phyloP scores from a whole-genome alignment of 2,329 filamentous ascomycete species.

The Lachnellula cervina region DNA sequence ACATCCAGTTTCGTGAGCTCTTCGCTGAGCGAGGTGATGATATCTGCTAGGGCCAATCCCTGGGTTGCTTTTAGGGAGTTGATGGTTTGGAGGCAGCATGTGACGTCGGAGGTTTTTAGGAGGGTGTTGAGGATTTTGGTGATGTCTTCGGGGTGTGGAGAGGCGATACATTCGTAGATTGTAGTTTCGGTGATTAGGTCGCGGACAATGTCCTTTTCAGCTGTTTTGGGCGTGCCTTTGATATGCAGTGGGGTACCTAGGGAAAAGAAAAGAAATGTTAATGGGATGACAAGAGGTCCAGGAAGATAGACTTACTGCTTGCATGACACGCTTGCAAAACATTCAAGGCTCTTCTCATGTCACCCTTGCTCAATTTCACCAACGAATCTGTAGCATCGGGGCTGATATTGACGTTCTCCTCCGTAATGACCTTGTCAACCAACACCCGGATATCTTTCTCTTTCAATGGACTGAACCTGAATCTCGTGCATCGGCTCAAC shows the following conservation, averaged over 20 bases:
- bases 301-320: slow-evolving; percentile 58
- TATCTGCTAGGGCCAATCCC: slow-evolving; percentile 87
- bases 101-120: slow-evolving; percentile 80
- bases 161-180: slow-evolving; percentile 97
- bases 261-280: not conserved
- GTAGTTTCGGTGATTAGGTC: slow-evolving; percentile 87
- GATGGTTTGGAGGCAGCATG: slow-evolving; percentile 80
- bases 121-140: slow-evolving; percentile 78
- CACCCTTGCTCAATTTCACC: slow-evolving; percentile 83
- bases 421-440: slow-evolving; percentile 84
- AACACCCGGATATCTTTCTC: slow-evolving; percentile 78
- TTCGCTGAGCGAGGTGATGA: slow-evolving; percentile 80
- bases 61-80: slow-evolving; percentile 81
- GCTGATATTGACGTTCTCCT: slow-evolving; percentile 81
- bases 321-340: slow-evolving; percentile 96
- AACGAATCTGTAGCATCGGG: slow-evolving; percentile 76
- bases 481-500: slow-evolving; percentile 87
- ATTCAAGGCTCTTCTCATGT: slow-evolving; percentile 93
- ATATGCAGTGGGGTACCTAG: slow-evolving; percentile 64
- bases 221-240: slow-evolving; percentile 54
- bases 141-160: slow-evolving; percentile 86
- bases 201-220: slow-evolving; percentile 61
- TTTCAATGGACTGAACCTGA: slow-evolving; percentile 90
- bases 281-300: not conserved
- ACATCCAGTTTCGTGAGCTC: slow-evolving; percentile 81